Evolutionary conservation across 805 yeast species (phyloP).

Genomic region (Candida vaughaniae): DNA sequence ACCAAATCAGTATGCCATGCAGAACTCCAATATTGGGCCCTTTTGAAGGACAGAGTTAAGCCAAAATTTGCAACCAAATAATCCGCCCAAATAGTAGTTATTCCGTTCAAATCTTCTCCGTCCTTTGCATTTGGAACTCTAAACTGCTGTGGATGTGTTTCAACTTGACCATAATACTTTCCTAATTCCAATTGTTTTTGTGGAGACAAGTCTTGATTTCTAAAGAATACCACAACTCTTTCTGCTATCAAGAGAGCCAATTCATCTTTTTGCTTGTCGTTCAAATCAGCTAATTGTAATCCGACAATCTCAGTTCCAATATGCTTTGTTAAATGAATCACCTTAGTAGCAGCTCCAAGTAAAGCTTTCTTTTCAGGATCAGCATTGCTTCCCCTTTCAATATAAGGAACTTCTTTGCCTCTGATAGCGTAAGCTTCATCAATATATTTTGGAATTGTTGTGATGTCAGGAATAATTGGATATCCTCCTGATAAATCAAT

Average conservation of each 20-base stretch:
- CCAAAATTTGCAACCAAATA: slow-evolving; percentile 27
- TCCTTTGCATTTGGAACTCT: too few relatives aligned
- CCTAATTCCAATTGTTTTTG: slow-evolving; percentile 30
- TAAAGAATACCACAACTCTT: slow-evolving; percentile 15
- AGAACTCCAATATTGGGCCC: slow-evolving; percentile 21
- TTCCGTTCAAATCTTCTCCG: slow-evolving; percentile 29
- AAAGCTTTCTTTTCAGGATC: slow-evolving; percentile 34
- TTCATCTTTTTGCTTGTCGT: slow-evolving; percentile 36
- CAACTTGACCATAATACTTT: slow-evolving; percentile 29
- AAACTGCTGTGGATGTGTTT: slow-evolving; percentile 28
- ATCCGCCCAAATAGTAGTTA: slow-evolving; percentile 43
- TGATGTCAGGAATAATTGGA: slow-evolving; percentile 21
- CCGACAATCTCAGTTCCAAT: slow-evolving; percentile 15
- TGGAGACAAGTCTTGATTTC: slow-evolving; percentile 32
- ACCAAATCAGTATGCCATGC: slow-evolving; percentile 39
- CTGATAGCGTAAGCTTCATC: slow-evolving; percentile 28
- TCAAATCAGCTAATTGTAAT: slow-evolving; percentile 29
- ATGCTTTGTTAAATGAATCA: slow-evolving; percentile 9
- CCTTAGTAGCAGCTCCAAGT: slow-evolving; percentile 39
- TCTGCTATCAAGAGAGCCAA: slow-evolving; percentile 5
- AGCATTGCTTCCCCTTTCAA: slow-evolving; percentile 28
- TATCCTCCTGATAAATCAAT: slow-evolving; percentile 28
- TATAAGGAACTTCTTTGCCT: slow-evolving; percentile 20
- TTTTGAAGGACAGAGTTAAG: slow-evolving; percentile 21
- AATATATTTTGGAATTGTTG: slow-evolving; percentile 25